Percentiles rank a stretch among this genome's conserved stretches.
These are phyloP conservation scores for Chalciporus pseudorubinellus DNA, from an alignment of 768 basidiomycete genomes.

Conservation along the genomic window DNA sequence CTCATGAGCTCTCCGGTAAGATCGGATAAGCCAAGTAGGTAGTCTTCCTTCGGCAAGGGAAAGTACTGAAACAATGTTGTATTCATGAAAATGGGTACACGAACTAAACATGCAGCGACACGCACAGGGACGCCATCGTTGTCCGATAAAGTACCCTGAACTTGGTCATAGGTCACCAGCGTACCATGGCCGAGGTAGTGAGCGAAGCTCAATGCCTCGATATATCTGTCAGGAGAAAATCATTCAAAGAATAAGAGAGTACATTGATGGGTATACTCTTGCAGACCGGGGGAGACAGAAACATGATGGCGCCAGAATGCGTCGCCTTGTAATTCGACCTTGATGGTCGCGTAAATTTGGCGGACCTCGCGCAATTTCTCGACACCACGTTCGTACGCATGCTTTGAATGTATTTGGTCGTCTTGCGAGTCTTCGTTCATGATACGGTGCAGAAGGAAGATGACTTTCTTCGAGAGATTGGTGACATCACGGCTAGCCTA, in stretches of 20 bases:
- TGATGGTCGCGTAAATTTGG: conserved; percentile 57
- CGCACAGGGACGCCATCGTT: conserved; percentile 63
- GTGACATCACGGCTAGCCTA: conserved; percentile 87
- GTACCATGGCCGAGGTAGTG: conserved; percentile 73
- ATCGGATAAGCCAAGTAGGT: conserved; percentile 89
- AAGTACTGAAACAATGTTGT: conserved; percentile 56
- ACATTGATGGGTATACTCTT: conserved; percentile 49
- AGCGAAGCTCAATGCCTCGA: conserved; percentile 88
- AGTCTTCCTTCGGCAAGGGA: conserved; percentile 75
- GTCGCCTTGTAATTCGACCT: conserved; percentile 60
- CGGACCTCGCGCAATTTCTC: conserved; percentile 69
- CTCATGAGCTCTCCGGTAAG: conserved; percentile 98
- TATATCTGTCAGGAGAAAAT: conserved; percentile 49
- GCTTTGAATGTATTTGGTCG: conserved; percentile 29
- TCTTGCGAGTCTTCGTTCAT: conserved; percentile 41
- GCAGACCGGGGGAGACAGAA: conserved; percentile 75
- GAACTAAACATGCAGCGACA: conserved; percentile 14
- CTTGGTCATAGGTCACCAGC: conserved; percentile 65
- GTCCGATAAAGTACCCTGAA: conserved; percentile 63
- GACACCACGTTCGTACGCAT: conserved; percentile 50
- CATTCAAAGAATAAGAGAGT: conserved; percentile 10
- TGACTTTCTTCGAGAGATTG: conserved; percentile 87
- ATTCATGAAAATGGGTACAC: conserved; percentile 4
- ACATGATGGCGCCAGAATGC: conserved; percentile 77
- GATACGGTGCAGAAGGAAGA: conserved; percentile 87